Evolutionary conservation across 2,329 filamentous ascomycete species (phyloP), one percentile per base, ranked within the genome.

Genomic region (Lojkania enalia): DNA sequence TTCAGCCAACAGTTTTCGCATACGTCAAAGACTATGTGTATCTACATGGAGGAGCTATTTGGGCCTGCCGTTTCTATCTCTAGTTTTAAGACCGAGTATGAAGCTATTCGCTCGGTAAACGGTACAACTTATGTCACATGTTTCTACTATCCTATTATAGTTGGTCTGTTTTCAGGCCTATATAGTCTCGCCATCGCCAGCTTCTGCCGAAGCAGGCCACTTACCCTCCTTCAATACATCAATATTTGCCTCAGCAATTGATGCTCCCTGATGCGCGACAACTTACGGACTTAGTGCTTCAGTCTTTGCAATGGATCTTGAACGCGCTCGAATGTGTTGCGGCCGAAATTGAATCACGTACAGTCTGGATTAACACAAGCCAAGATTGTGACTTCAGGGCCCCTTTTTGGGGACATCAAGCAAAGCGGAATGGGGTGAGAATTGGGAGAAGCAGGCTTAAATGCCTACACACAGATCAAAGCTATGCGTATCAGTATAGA

Each of bases 21-120:
- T 76, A 78, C 46, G 78, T 79, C 16, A 74, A 76, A 0, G 77
- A 81, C 48, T 18, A 76, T 78, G 5, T 64, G 73, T 16, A 69
- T 83, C 6, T 79, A 82, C 12, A 64, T 68, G 16, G 81, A 83
- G 51, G 81, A 84, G 58, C 76, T 80, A 6, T 83, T 83, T 53
- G 80, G 53, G 0, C 84, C 84, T 0, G 79, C 87, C 19, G 72
- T 85, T 2, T 82, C 83, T 0, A 67, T 86, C 14, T 56, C 85
- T 36, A 76, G 73, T 16, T 87, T 82, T 80, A 70, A 68, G 0
- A 71, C 75, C 16, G 82, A 86, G 46, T 47, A 47, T 16, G 50
- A 51, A 78, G 66, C 73, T 75, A 20, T 68, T 69, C 11, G 67
- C 63, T 55, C 64, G 60, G 41, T 67, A n/a, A 79, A 80, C 58